phyloP scores from a whole-genome alignment of 139 green algal genomes.

The Tetradesmus obliquus region DNA sequence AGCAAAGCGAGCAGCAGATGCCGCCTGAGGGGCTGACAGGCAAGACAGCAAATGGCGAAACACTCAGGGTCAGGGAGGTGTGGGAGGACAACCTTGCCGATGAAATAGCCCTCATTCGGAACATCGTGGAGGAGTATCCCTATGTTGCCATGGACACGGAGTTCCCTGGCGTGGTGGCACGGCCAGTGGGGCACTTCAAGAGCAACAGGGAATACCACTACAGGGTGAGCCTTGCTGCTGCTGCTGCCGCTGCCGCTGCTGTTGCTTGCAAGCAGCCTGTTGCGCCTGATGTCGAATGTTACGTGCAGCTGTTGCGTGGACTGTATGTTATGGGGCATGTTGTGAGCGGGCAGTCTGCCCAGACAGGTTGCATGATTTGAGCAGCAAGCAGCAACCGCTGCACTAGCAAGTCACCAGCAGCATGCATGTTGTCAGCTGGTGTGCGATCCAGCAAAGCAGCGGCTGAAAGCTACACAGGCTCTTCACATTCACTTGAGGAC shows the following conservation, averaged over 20 bases:
- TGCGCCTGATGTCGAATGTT: neutral
- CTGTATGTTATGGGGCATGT: neutral
- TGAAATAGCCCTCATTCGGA: conserved; percentile 91
- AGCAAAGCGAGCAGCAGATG: conserved; percentile 10
- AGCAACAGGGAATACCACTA: conserved; percentile 98
- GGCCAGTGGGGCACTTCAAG: conserved; percentile 97
- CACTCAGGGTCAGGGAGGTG: conserved; percentile 92
- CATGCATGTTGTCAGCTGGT: neutral
- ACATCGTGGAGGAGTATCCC: conserved; percentile 94
- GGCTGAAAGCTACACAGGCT: neutral
- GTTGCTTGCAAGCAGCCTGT: neutral
- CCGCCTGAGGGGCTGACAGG: conserved; percentile 53
- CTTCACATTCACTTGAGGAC: too few relatives aligned
- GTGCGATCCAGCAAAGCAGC: neutral
- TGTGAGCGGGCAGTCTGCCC: neutral
- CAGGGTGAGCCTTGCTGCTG: conserved; percentile 53
- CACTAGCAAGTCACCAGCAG: neutral
- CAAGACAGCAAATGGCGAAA: conserved; percentile 76
- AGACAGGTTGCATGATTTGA: neutral
- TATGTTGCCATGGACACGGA: conserved; percentile 99
- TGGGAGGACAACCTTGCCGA: conserved; percentile 96
- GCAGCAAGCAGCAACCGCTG: neutral
- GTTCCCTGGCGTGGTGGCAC: conserved; percentile 92
- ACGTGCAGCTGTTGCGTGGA: neutral
- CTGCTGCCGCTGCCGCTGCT: neutral